Base-by-base conservation (phyloP, 2,329 filamentous ascomycete species). In the Exophiala oligosperma region DNA sequence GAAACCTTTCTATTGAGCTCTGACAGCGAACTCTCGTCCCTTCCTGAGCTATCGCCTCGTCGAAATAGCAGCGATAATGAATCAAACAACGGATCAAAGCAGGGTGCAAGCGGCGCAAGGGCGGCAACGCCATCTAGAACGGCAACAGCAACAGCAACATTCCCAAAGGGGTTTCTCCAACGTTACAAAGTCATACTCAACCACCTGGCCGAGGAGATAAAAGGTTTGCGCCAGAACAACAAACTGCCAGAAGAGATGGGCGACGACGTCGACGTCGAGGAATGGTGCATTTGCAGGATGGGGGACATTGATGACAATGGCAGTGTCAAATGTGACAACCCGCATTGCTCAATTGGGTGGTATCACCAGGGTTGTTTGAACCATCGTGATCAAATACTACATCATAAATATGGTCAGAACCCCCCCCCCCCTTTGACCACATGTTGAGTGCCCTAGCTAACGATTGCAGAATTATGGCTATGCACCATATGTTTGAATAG, bases 331-430 rank as follows among this genome's bases (percentile, higher is more conserved):
- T 54, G 51, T 38, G 51, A 47, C 41, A 44, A 29, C 37, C 51
- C 51, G 14, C n/a, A 37, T 38, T 54, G 51, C 35, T 29, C 24
- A 9, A 21, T 47, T 46, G 28, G 40, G 1, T 54, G 51, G 51
- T 54, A 54, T 37, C 51, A 54, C 11, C 24, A 47, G 11, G 40
- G 14, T 8, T 54, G 51, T 47, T 28, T 54, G 8, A 35, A 41
- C 12, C 26, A 21, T n/a, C 28, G 41, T 14, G 51, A 46, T 9
- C 21, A 26, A 29, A 17, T 14, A 4, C n/a, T 54, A 6, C 24
- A 21, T 5, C 26, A 46, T 5, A 14, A 52, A 29, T 52, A 41
- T 29, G 35, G 40, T 52, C 37, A 41, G 40, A 43, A 43, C 2
- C 12, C 28, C 23, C 23, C 11, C 8, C 28, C 14, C 2, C 4